Percentiles rank a stretch among this genome's conserved stretches.
phyloP scores from a whole-genome alignment of 805 yeast species.

The Sugiyamaella chiloensis region DNA sequence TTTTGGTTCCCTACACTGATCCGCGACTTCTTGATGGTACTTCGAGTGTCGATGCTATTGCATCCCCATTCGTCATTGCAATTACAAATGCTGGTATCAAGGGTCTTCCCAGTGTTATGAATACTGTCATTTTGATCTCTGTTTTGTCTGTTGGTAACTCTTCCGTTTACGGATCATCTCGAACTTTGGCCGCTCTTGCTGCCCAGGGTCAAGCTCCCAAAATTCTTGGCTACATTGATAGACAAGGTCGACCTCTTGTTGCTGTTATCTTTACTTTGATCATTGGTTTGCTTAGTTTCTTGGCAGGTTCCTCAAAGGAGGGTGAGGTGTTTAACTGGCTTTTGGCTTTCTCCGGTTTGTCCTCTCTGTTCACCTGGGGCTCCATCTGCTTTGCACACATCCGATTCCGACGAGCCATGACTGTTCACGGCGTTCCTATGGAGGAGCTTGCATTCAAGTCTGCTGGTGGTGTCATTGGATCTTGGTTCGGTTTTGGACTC shows the following conservation, averaged over 20 bases:
- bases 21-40: slow-evolving; percentile 45
- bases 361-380: slow-evolving; percentile 75
- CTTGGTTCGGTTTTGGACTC: slow-evolving; percentile 62
- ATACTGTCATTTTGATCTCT: slow-evolving; percentile 63
- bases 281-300: slow-evolving; percentile 51
- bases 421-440: slow-evolving; percentile 58
- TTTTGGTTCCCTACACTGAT: slow-evolving; percentile 63
- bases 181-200: slow-evolving; percentile 64
- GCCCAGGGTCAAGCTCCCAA: slow-evolving; percentile 61
- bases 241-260: slow-evolving; percentile 65
- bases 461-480: slow-evolving; percentile 64
- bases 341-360: slow-evolving; percentile 67
- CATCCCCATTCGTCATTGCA: slow-evolving; percentile 71
- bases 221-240: slow-evolving; percentile 59
- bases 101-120: slow-evolving; percentile 67
- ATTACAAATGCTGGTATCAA: slow-evolving; percentile 58
- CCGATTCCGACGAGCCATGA: slow-evolving; percentile 61
- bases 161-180: slow-evolving; percentile 62
- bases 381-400: slow-evolving; percentile 65
- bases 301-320: slow-evolving; percentile 56
- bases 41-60: slow-evolving; percentile 53
- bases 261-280: slow-evolving; percentile 46
- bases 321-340: slow-evolving; percentile 67
- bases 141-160: slow-evolving; percentile 72
- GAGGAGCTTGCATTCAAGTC: slow-evolving; percentile 66